Evolutionary conservation across 495 filamentous ascomycete species (phyloP).

Genomic region (Neurospora cerealis): DNA sequence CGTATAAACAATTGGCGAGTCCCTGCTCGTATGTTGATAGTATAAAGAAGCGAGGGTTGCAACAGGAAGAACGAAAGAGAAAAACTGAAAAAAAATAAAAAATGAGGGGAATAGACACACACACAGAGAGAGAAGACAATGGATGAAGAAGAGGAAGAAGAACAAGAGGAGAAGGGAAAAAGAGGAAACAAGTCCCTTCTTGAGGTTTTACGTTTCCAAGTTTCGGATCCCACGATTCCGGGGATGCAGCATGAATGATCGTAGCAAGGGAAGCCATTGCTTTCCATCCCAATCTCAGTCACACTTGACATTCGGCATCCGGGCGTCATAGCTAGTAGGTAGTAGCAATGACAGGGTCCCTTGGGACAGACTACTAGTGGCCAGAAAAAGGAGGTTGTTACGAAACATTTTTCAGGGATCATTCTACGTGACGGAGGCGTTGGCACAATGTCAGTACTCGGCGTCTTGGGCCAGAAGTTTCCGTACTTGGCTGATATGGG

Average conservation of each 20-base stretch:
- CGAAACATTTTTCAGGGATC: slow-evolving; percentile 31
- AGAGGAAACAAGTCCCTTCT: slow-evolving; percentile 23
- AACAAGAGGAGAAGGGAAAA: slow-evolving; percentile 24
- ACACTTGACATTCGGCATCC: background rate
- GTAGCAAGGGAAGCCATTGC: slow-evolving; percentile 14
- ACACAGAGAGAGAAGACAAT: slow-evolving; percentile 19
- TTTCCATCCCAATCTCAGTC: background rate
- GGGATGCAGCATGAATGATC: slow-evolving; percentile 36
- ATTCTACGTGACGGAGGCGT: background rate
- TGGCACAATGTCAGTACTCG: background rate
- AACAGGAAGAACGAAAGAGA: background rate
- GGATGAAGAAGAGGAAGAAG: slow-evolving; percentile 21
- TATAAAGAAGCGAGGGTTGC: background rate
- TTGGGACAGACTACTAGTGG: background rate
- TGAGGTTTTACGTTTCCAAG: background rate
- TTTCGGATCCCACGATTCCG: background rate
- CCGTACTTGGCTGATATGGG: background rate
- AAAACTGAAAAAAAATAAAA: background rate
- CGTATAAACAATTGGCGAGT: slow-evolving; percentile 33
- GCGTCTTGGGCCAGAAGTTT: background rate
- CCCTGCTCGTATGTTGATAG: slow-evolving; percentile 38
- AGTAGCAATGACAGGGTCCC: background rate
- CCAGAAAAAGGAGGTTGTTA: slow-evolving; percentile 26
- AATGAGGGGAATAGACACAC: background rate
- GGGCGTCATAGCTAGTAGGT: background rate